Evolutionary conservation across 2,329 filamentous ascomycete species (phyloP).

Genomic region (Keithomyces neogunnii): DNA sequence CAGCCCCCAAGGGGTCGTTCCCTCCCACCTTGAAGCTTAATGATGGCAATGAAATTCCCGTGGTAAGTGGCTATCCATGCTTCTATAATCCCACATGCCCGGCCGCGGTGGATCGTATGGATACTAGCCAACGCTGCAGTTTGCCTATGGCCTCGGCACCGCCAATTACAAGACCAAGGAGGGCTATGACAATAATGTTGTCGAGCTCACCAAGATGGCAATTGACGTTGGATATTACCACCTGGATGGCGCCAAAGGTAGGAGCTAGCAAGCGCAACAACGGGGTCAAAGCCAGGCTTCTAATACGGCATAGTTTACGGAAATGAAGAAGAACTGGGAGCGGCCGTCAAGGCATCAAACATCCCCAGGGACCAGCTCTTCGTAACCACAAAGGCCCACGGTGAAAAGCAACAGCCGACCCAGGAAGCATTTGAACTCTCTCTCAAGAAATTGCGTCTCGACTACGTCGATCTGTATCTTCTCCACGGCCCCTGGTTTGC

Average conservation of each 20-base stretch:
- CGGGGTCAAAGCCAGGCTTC: background rate
- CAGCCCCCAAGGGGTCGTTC: conserved; percentile 31
- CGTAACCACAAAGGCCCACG: conserved; percentile 53
- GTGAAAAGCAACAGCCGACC: conserved; percentile 29
- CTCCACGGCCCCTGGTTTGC: conserved; percentile 51
- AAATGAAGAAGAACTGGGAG: conserved; percentile 62
- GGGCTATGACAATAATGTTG: conserved; percentile 45
- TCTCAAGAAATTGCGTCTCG: conserved; percentile 55
- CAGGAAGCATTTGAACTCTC: conserved; percentile 47
- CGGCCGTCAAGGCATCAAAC: conserved; percentile 58
- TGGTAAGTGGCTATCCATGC: conserved; percentile 34
- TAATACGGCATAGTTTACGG: conserved; percentile 41
- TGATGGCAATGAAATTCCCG: conserved; percentile 64
- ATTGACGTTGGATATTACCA: conserved; percentile 64
- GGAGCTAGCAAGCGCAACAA: conserved; percentile 6
- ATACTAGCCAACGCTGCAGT: conserved; percentile 26
- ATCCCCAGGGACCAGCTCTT: conserved; percentile 60
- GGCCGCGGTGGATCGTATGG: background rate
- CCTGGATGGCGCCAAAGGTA: conserved; percentile 66
- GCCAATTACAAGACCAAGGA: conserved; percentile 47
- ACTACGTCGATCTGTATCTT: conserved; percentile 66
- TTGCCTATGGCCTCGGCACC: conserved; percentile 66
- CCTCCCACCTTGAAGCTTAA: conserved; percentile 60
- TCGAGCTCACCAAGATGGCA: conserved; percentile 46
- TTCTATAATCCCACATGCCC: no score